Percentiles rank a stretch among this genome's conserved stretches.
Conservation (phyloP, 202 grass and related monocot species). For the Panicum virgatum region DNA sequence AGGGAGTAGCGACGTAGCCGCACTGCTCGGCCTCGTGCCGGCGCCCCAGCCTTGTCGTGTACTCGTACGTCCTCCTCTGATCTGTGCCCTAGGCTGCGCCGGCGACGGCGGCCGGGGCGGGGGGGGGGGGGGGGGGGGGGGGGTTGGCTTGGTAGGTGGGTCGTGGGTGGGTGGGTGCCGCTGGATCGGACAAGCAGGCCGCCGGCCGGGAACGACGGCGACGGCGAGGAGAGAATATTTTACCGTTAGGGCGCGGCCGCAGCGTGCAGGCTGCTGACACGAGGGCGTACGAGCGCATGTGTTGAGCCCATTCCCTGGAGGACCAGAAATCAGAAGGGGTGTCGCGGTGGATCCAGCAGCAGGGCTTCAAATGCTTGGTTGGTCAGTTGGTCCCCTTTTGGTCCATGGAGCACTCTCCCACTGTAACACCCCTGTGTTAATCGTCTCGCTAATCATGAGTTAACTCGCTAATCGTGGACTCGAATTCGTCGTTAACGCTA, state of each 20-base stretch:
- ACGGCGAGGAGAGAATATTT: neutral
- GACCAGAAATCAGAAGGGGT: neutral
- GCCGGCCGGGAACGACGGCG: too few relatives aligned
- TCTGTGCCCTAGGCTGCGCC: neutral
- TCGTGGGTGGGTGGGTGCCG: neutral
- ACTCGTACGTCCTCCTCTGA: too few relatives aligned
- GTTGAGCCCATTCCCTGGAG: neutral
- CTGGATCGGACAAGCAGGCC: neutral
- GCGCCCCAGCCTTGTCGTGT: neutral
- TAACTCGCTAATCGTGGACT: too few relatives aligned
- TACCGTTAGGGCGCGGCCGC: conserved; percentile 26
- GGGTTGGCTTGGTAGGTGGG: neutral
- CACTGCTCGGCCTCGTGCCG: neutral
- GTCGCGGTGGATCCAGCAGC: neutral
- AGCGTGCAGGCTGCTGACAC: neutral
- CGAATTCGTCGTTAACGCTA: too few relatives aligned
- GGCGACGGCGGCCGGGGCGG: neutral
- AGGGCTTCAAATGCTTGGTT: neutral
- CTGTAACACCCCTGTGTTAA: too few relatives aligned
- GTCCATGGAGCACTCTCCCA: neutral
- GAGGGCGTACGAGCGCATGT: neutral
- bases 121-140: too few relatives aligned
- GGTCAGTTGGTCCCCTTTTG: neutral
- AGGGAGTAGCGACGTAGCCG: neutral
- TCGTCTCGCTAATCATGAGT: too few relatives aligned